A percentile compares a stretch with the other conserved stretches of the same genome.
Conservation (phyloP, 2,329 filamentous ascomycete species). For the Colletotrichum incanum region DNA sequence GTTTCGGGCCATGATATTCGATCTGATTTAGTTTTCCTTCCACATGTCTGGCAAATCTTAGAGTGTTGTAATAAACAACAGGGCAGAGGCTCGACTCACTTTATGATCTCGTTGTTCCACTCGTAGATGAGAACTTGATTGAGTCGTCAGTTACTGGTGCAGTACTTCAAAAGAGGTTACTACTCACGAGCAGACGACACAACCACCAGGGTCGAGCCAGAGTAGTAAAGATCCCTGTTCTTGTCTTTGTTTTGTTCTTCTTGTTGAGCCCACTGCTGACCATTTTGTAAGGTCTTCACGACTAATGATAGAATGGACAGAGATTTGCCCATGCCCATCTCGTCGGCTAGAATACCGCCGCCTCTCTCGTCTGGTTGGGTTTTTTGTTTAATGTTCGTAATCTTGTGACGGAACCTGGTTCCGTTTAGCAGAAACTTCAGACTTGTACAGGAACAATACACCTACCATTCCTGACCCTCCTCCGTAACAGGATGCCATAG, state of each 20-base stretch:
- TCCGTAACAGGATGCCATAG: conserved; percentile 51
- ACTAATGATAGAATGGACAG: conserved; percentile 67
- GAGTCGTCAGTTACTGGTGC: conserved; percentile 39
- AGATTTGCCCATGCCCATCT: conserved; percentile 75
- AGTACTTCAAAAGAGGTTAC: neutral
- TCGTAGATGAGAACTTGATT: conserved; percentile 56
- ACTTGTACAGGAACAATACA: neutral
- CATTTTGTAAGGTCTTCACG: conserved; percentile 56
- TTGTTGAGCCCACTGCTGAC: conserved; percentile 52
- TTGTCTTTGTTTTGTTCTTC: conserved; percentile 42
- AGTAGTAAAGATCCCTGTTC: conserved; percentile 44
- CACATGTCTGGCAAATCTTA: conserved; percentile 51
- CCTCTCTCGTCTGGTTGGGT: conserved; percentile 52
- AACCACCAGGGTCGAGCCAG: conserved; percentile 61
- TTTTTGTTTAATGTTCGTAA: conserved; percentile 55
- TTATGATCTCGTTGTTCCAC: conserved; percentile 57
- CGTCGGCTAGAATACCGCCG: conserved; percentile 70
- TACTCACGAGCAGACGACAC: conserved; percentile 60
- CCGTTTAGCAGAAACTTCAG: neutral
- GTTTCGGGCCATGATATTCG: conserved; percentile 56
- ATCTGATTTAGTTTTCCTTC: conserved; percentile 48
- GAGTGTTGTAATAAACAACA: neutral
- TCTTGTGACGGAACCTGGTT: conserved; percentile 54
- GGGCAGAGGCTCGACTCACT: conserved; percentile 46
- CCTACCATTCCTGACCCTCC: conserved; percentile 49